These are phyloP conservation scores for Boletus subcaerulescens DNA, from an alignment of 768 basidiomycete species.

Conservation along the genomic window DNA sequence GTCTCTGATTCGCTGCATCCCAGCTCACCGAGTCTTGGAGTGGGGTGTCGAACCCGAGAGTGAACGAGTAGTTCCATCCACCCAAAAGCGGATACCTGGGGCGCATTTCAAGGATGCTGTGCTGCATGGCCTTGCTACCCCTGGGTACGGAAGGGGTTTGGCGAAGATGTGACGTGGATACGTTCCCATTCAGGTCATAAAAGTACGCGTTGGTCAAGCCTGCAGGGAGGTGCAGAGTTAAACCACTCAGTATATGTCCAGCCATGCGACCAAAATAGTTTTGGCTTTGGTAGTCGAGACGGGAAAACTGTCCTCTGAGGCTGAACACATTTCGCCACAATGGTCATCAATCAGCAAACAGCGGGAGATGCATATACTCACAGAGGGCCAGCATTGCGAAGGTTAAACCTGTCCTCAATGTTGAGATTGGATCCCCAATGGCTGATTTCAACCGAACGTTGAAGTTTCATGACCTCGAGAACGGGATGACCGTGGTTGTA, in stretches of 20 bases:
- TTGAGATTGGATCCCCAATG: constrained; percentile 98
- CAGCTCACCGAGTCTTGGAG: constrained; percentile 69
- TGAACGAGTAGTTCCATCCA: constrained; percentile 97
- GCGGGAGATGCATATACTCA: constrained; percentile 41
- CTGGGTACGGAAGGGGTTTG: constrained; percentile 61
- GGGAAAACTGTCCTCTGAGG: constrained; percentile 94
- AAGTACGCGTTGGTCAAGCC: constrained; percentile 82
- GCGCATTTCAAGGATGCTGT: constrained; percentile 73
- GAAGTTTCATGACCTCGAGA: constrained; percentile 67
- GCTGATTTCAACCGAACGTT: constrained; percentile 84
- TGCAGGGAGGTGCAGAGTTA: constrained; percentile 80
- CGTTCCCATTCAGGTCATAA: constrained; percentile 92
- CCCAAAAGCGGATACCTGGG: constrained; percentile 94
- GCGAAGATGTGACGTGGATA: constrained; percentile 89
- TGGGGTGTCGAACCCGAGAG: constrained; percentile 90
- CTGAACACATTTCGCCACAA: constrained; percentile 38
- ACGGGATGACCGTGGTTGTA: constrained; percentile 84
- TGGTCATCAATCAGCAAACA: not conserved
- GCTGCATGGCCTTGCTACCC: constrained; percentile 47
- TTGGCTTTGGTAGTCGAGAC: constrained; percentile 81
- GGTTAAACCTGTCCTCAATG: constrained; percentile 79
- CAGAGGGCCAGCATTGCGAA: constrained; percentile 91
- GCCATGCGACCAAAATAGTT: constrained; percentile 63
- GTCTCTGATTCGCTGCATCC: constrained; percentile 58
- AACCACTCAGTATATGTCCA: constrained; percentile 65